Percentiles rank a stretch among this genome's conserved stretches.
Conservation (phyloP, 108 stramenopile genomes). For the Aurantiochytrium sp. region DNA sequence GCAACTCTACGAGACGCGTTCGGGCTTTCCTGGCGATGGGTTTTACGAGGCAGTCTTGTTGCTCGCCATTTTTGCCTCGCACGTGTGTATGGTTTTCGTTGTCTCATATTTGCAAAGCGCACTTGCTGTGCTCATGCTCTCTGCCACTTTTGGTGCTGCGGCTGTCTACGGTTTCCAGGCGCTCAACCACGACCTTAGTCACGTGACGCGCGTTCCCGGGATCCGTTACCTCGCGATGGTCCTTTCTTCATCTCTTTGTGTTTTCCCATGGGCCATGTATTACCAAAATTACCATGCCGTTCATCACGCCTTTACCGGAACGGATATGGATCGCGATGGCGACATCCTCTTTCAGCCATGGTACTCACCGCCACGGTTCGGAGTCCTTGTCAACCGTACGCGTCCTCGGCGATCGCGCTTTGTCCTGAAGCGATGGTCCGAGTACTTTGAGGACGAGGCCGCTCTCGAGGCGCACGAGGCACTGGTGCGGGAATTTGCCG, state of each 20-base stretch:
- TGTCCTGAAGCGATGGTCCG: neutral
- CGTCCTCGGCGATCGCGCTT: neutral
- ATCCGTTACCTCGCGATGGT: neutral
- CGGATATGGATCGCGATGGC: neutral
- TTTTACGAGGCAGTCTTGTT: neutral
- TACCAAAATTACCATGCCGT: neutral
- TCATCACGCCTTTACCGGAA: neutral
- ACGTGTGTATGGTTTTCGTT: neutral
- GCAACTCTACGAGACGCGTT: neutral
- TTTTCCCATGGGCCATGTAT: conserved; percentile 10
- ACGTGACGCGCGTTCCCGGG: neutral
- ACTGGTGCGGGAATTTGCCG: neutral
- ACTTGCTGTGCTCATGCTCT: neutral
- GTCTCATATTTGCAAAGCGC: neutral
- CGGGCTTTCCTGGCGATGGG: neutral
- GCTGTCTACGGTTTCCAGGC: neutral
- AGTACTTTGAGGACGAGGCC: neutral
- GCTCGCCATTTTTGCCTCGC: neutral
- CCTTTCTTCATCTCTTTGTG: neutral
- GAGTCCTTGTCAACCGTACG: neutral
- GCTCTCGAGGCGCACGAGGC: neutral
- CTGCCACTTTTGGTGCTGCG: neutral
- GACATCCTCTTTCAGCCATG: conserved; percentile 7
- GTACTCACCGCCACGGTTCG: neutral
- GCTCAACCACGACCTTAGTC: conserved; percentile 2